Conservation (phyloP, 2,329 filamentous ascomycete genomes). For the Colletotrichum cordylinicola region DNA sequence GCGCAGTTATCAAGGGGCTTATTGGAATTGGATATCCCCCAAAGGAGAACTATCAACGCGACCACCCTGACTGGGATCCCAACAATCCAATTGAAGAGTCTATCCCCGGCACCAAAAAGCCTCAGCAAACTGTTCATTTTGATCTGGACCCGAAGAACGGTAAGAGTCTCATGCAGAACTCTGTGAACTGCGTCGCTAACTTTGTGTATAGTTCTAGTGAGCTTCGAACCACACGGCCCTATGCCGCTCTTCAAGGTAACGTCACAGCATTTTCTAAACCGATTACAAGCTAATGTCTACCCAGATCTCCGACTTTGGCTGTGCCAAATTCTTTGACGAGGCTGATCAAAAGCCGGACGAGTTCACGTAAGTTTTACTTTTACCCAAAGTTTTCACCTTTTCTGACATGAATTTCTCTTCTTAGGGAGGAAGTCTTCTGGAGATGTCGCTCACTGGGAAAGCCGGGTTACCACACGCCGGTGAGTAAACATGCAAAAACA, state of each 20-base stretch:
- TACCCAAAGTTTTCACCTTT: neutral
- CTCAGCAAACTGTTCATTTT: slow-evolving; percentile 16
- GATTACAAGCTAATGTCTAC: neutral
- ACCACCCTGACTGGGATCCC: neutral
- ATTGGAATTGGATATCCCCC: slow-evolving; percentile 30
- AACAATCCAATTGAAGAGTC: slow-evolving; percentile 4
- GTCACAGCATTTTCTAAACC: neutral
- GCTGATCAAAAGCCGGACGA: neutral
- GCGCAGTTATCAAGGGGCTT: slow-evolving; percentile 30
- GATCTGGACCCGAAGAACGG: slow-evolving; percentile 32
- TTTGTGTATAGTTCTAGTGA: neutral
- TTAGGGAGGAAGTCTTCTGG: slow-evolving; percentile 13
- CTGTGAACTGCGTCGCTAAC: neutral
- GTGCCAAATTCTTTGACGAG: slow-evolving; percentile 1
- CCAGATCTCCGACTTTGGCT: slow-evolving; percentile 17
- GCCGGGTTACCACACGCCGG: neutral
- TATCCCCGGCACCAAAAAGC: neutral
- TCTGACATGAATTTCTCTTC: neutral
- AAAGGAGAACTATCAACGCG: neutral
- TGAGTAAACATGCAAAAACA: neutral
- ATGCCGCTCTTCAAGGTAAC: slow-evolving; percentile 18
- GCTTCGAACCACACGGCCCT: neutral
- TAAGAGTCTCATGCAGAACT: slow-evolving; percentile 2
- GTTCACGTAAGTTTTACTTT: neutral
- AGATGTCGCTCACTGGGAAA: slow-evolving; percentile 5